Percentiles rank a stretch among this genome's conserved stretches.
phyloP scores from a whole-genome alignment of 345 rosid species.

The Pistacia vera region DNA sequence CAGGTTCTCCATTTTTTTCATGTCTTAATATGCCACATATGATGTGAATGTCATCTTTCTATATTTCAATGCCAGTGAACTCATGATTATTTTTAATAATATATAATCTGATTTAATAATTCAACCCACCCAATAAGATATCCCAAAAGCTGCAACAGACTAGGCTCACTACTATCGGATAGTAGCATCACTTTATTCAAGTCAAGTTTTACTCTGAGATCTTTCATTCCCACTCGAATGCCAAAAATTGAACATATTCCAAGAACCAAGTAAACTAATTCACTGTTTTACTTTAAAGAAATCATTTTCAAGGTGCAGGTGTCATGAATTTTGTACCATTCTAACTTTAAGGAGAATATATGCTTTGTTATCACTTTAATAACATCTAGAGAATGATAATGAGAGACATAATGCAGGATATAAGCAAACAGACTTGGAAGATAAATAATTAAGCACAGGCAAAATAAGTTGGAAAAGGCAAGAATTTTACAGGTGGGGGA shows the following conservation, averaged over 20 bases:
- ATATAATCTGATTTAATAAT: background rate
- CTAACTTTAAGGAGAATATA: background rate
- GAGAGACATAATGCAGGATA: background rate
- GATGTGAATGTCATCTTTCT: background rate
- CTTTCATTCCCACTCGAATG: background rate
- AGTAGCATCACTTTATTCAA: background rate
- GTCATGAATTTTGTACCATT: background rate
- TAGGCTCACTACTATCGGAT: background rate
- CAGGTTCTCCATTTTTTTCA: background rate
- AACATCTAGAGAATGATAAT: background rate
- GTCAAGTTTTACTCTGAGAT: background rate
- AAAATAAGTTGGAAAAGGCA: background rate
- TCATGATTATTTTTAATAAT: background rate
- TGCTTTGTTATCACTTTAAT: background rate
- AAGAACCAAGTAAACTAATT: background rate
- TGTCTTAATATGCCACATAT: background rate
- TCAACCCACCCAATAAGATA: background rate
- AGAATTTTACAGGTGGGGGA: background rate
- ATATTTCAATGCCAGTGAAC: background rate
- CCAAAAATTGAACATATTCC: background rate
- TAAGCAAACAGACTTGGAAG: background rate
- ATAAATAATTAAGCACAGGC: background rate
- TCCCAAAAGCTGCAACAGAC: background rate
- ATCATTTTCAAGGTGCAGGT: slow-evolving; percentile 7
- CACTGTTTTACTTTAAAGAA: background rate